A percentile compares a stretch with the other conserved stretches of the same genome.
Conservation (phyloP, 495 filamentous ascomycete genomes). For the Neurospora intermedia region DNA sequence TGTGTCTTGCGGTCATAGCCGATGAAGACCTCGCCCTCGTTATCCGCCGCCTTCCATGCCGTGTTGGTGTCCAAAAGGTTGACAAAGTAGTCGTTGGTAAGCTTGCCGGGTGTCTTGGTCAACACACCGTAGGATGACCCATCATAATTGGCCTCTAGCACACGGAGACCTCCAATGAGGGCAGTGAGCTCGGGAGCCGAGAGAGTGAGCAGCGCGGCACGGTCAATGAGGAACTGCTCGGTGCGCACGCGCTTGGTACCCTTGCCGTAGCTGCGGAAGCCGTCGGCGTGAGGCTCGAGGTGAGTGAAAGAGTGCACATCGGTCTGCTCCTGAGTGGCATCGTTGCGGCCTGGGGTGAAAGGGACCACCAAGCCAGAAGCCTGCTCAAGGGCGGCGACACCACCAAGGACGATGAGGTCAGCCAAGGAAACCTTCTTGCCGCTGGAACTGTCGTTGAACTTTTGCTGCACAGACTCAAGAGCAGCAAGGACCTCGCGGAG, state of each 20-base stretch:
- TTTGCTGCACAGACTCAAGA: constrained; percentile 49
- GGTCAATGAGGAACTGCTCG: constrained; percentile 59
- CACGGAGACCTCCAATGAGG: constrained; percentile 56
- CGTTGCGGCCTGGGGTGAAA: constrained; percentile 37
- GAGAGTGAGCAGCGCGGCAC: constrained; percentile 54
- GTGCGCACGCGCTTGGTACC: constrained; percentile 45
- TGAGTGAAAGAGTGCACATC: constrained; percentile 50
- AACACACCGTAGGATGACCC: constrained; percentile 52
- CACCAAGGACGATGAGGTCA: constrained; percentile 61
- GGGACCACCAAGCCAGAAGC: constrained; percentile 41
- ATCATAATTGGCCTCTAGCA: constrained; percentile 55
- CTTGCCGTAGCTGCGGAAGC: constrained; percentile 65
- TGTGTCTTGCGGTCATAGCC: constrained; percentile 58
- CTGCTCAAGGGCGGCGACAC: constrained; percentile 59
- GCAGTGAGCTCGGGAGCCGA: constrained; percentile 57
- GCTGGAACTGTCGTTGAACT: constrained; percentile 49
- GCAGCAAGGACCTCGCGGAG: constrained; percentile 44
- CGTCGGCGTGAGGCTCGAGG: constrained; percentile 53
- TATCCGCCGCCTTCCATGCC: constrained; percentile 44
- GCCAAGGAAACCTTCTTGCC: constrained; percentile 61
- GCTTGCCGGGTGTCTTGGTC: constrained; percentile 49
- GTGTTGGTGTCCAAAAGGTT: constrained; percentile 59
- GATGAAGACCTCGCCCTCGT: constrained; percentile 44
- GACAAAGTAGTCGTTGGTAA: constrained; percentile 68
- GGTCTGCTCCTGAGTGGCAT: constrained; percentile 51